Conservation (phyloP, 257 asterid genomes). For the Perilla frutescens region DNA sequence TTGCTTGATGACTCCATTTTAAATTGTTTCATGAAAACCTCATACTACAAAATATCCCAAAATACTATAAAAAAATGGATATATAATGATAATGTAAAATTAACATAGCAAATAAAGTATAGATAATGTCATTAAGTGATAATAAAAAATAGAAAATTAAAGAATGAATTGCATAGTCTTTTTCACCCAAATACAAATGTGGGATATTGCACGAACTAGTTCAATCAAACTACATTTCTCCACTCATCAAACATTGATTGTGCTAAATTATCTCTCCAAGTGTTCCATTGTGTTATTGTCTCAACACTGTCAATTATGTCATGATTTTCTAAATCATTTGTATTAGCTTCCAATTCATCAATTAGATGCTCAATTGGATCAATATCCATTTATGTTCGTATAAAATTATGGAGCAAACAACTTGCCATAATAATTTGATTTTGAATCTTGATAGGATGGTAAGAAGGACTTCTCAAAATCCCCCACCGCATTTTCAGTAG, state of each 20-base stretch:
- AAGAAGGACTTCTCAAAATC: not conserved
- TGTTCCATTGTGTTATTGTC: not conserved
- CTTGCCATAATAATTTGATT: too few species aligned
- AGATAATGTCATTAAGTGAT: too few species aligned
- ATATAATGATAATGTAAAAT: too few species aligned
- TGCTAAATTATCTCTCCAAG: not conserved
- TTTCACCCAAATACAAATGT: too few species aligned
- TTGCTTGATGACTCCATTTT: too few species aligned
- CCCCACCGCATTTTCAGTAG: not conserved
- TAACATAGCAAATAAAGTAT: too few species aligned
- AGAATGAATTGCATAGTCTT: too few species aligned
- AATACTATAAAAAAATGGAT: not conserved
- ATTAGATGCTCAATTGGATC: not conserved
- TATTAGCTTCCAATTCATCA: not conserved
- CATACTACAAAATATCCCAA: not conserved
- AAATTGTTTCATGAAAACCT: not conserved
- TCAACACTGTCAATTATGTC: not conserved
- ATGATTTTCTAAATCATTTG: not conserved
- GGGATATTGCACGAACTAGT: too few species aligned
- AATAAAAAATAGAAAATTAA: too few species aligned
- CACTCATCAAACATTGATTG: not conserved
- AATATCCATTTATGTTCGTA: too few species aligned
- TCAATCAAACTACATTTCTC: not conserved
- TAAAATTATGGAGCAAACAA: too few species aligned
- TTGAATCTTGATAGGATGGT: not conserved